Base-by-base conservation (phyloP, 75 land plant genomes). In the Gnetum montanum region DNA sequence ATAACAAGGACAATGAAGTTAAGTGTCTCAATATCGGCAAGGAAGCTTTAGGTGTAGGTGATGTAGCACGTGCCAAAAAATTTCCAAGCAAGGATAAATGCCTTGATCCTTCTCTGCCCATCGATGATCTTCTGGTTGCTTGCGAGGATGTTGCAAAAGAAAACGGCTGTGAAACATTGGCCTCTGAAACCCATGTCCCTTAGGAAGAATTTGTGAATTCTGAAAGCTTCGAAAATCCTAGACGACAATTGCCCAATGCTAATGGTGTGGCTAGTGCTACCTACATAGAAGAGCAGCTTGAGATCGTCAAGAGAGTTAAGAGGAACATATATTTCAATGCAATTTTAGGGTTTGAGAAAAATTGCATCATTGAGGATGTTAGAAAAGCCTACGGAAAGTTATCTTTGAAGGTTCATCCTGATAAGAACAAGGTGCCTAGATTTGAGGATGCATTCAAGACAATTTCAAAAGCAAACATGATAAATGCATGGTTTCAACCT, bases 371-470 rank as follows among this genome's bases (percentile, higher is more conserved):
- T 8, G 88, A 80, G 1, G 94, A 91, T 43, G 72, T 91, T 2
- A 61, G 93, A 13, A 91, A 84, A 69, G 97, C 89, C 0, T 91
- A 91, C 54, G 49, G 89, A 36, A 91, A 91, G 59, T 61, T 91
- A 19, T 91, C 97, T 0, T 44, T 91, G 69, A 91, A 91, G 61
- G 88, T 91, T 25, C 97, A 91, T 64, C 97, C 97, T 3, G 97
- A 88, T 50, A 91, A 91, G 67, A 91, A 88, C 63, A 73, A 73
- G 19, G 97, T 88, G 0, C 75, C 85, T 3, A 94, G 97, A 12
- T 74, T 94, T 5, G 97, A 91, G 65, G 97, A 91, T 31, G 97
- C 97, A 1, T 91, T 91, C 54, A 91, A 91, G 79, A 55, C 63
- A 8, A 88, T 91, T 13, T 84, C 85, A 1, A 87, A 83, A 43